phyloP scores from a whole-genome alignment of 345 rosid species.

The Lepidium africanum region DNA sequence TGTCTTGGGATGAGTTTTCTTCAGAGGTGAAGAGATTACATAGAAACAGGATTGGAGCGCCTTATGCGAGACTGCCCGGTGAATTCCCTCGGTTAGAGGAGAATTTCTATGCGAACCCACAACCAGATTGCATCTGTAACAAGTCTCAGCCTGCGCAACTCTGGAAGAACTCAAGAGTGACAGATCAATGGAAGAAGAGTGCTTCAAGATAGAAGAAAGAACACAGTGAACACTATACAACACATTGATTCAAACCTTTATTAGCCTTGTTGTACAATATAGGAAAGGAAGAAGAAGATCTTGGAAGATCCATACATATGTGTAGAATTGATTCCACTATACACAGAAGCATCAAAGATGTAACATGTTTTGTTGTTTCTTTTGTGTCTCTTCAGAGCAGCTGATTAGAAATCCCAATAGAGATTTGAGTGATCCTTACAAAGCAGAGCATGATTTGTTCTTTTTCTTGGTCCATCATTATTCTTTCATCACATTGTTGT shows the following conservation, averaged over 20 bases:
- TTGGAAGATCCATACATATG: slow-evolving; percentile 7
- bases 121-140: slow-evolving; percentile 81
- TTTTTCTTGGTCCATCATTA: not conserved
- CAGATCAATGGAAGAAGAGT: slow-evolving; percentile 16
- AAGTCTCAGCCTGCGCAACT: slow-evolving; percentile 28
- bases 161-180: slow-evolving; percentile 14
- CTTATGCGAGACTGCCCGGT: slow-evolving; percentile 54
- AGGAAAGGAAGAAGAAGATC: slow-evolving; percentile 17
- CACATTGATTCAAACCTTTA: slow-evolving; percentile 4
- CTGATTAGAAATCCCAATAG: not conserved
- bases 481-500: slow-evolving; percentile 11
- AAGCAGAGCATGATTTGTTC: not conserved
- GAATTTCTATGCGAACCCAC: slow-evolving; percentile 84
- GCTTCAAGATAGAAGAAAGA: slow-evolving; percentile 14
- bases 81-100: slow-evolving; percentile 77
- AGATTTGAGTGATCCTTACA: not conserved
- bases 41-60: slow-evolving; percentile 64
- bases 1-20: slow-evolving; percentile 75
- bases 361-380: not conserved
- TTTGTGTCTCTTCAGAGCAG: not conserved
- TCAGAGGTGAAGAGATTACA: slow-evolving; percentile 58
- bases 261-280: slow-evolving; percentile 26
- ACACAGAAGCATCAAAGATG: slow-evolving; percentile 14
- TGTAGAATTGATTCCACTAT: slow-evolving; percentile 13
- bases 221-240: not conserved